Base-by-base conservation (phyloP, 2,329 filamentous ascomycete species). In the Colletotrichum australisinense region DNA sequence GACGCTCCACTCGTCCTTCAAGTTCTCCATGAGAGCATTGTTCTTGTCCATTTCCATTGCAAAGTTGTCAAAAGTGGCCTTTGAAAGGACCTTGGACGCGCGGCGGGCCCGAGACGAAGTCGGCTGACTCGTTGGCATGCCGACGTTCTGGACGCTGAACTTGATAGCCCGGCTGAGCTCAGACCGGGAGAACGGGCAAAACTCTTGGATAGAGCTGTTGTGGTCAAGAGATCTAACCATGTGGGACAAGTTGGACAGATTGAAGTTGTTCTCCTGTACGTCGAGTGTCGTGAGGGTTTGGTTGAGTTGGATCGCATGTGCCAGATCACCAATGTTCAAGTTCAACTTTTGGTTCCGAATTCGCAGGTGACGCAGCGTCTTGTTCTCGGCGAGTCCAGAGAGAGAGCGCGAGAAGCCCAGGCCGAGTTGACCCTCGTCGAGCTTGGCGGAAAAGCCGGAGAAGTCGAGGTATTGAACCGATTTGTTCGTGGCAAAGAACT, bases 361-460 rank as follows among this genome's bases (percentile, higher is more conserved):
- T 1, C 88, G 84, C 4, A 91, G 83, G 76, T 90, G 88, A 64
- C 84, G 84, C 22, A 88, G 81, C 19, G 81, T 79, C 8, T 76
- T 82, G 71, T 87, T 87, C n/a, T 80, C 79, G 35, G 82, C 83
- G 38, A 89, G 82, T 26, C 87, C 87, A 24, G 82, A 81, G 30
- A 91, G 80, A 0, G 88, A 84, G 46, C 83, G 85, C 0, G 87
- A 88, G 72, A 90, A 88, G 9, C 87, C 87, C 70, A 83, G 85
- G 19, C 88, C 88, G 11, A 91, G 83, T 72, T 89, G 86, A 0
- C 87, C 86, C 74, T 91, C 89, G 75, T 91, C 89, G 7, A 91
- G 81, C 78, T 89, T 90, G 57, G 88, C 87, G 59, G 86, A 86
- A 76, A 87, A 90, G 2, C 89, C 89, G 0, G 89, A 90, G 8